Base-by-base conservation (phyloP, 805 yeast species). In the Kregervanrija pseudodelftensis region DNA sequence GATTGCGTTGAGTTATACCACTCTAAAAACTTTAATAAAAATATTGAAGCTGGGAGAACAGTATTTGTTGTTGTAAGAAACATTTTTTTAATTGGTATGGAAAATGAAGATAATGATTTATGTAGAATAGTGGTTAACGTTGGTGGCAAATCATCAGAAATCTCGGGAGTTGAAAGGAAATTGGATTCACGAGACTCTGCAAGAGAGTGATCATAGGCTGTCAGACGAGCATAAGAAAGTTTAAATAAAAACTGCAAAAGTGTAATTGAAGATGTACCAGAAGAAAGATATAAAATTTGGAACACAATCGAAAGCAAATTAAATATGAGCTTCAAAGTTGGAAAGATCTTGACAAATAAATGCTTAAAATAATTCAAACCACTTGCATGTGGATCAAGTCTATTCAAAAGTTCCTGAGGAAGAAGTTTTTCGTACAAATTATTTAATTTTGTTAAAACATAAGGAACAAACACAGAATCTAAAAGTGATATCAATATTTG, bases 1-100 rank as follows among this genome's bases (percentile, higher is more conserved):
- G 56, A 77, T 76, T 4, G 74, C 63, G 3, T 79, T 22, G 85
- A 76, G 49, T 80, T 79, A 95, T 95, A 90, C 96, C 97, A 90
- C 61, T 90, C 97, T 33, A 88, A 69, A 54, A 90, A 86, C 64
- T 88, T 87, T 48, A 90, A 70, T 17, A 81, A 57, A 58, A 91
- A 89, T 42, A 90, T 82, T 2, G 95, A 86, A 0, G 83, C 72
- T 0, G 96, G 96, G 64, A 91, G 78, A 38, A 80, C 60, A 2
- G 85, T 66, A 43, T 59, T 59, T 2, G 66, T 51, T 28, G 63
- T 54, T 5, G 58, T 28, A 40, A 63, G 44, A 11, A 56, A 46
- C 3, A 56, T 56, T 34, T 51, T 54, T 41, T 56, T 55, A 30
- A 59, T 16, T 10, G 68, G 66, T 11, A 16, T 47, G 17, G 14